phyloP scores from a whole-genome alignment of 1,284 basidiomycete species.

The Leccinum pachyderme region DNA sequence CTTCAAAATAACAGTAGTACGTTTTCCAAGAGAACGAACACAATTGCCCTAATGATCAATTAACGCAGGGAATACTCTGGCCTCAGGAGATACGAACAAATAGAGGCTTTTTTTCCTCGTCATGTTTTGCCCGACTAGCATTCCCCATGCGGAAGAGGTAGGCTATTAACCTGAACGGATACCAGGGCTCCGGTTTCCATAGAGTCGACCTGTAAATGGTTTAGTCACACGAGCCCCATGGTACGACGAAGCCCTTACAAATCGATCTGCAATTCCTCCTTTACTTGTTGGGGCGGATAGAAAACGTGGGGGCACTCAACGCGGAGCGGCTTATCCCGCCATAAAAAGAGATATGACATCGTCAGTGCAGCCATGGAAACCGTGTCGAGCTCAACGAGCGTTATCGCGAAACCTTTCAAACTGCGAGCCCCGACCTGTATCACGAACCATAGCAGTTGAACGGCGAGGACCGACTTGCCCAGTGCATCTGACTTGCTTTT shows the following conservation, averaged over 20 bases:
- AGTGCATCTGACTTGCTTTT: not conserved
- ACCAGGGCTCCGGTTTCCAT: not conserved
- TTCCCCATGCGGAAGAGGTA: not conserved
- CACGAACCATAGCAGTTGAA: not conserved
- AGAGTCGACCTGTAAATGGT: not conserved
- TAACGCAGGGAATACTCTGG: not conserved
- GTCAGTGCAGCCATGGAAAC: not conserved
- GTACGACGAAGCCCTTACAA: not conserved
- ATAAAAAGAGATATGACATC: not conserved
- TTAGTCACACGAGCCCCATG: not conserved
- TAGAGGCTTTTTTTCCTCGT: not conserved
- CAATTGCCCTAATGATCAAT: not conserved
- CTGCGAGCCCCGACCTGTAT: not conserved
- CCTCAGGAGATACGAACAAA: not conserved
- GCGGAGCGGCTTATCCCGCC: constrained; percentile 4
- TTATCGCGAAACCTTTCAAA: not conserved
- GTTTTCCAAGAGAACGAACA: not conserved
- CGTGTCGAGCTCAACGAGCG: constrained; percentile 1
- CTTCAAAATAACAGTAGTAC: not conserved
- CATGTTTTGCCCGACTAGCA: not conserved
- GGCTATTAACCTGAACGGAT: not conserved
- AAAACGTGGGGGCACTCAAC: not conserved
- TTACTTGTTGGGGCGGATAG: not conserved
- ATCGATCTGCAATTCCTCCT: not conserved
- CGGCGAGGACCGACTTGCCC: not conserved